Base-by-base conservation (phyloP, 106 monocot species). In the Dendrobium huoshanense region DNA sequence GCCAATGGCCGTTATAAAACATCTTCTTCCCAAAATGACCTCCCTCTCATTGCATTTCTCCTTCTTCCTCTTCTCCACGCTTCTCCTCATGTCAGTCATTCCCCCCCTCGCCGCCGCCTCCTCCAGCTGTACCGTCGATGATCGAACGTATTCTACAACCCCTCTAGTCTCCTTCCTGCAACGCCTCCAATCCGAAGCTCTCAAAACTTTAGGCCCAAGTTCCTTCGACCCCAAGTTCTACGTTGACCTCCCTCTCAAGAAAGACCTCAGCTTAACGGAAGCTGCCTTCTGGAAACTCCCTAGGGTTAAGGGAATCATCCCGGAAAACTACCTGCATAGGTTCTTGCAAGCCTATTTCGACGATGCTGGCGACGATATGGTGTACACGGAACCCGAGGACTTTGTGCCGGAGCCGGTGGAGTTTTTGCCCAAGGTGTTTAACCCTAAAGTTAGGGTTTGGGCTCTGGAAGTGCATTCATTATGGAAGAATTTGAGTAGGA, bases 181-280 rank as follows among this genome's bases (percentile, higher is more conserved):
- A 49, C 78, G 24, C 43, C 72, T 78, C 54, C 82, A 82, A 55
- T 82, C 82, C n/a, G 82, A 72, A 4, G 92, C 90, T 29, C 78
- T 92, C 55, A 45, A 77, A 4, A 78, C 89, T 68, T 64, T 94
- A 22, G 90, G 90, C 56, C 86, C 92, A 56, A 49, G 73, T 18
- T 76, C 78, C 84, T 98, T 98, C 89, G 97, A 94, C 56, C 94
- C 97, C 73, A 98, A 98, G 80, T 90, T 88, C 82, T 98, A 98
- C 87, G 89, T 98, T 80, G 97, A 98, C 61, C 92, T 94, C 45
- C 92, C 94, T 49, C 84, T 98, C 86, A 84, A 85, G 59, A 64
- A 31, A 65, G 76, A 82, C 82, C 87, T 91, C 72, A 1, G 73
- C 78, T 64, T 24, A 41, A 76, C 89, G 81, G 77, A 83, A 13